Evolutionary conservation across 306 rosid species (phyloP).

Genomic region (Cucumis cinereus): DNA sequence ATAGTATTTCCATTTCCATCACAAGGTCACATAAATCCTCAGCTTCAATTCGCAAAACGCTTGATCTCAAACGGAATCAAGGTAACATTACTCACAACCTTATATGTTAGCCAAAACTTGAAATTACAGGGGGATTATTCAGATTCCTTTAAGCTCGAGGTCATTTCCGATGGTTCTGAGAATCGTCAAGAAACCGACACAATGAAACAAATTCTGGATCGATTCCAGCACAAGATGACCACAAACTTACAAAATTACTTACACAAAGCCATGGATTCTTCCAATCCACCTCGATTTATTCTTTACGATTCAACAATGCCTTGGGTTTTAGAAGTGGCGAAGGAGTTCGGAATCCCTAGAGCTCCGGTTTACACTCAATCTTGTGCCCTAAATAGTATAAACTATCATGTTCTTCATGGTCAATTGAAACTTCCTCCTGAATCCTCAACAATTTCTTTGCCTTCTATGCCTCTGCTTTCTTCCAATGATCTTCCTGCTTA

Average conservation of each 20-base stretch:
- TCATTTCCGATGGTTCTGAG: conserved; percentile 13
- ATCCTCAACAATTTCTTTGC: background rate
- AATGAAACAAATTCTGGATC: background rate
- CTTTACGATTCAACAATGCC: conserved; percentile 18
- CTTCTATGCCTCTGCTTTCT: conserved; percentile 7
- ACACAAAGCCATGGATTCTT: background rate
- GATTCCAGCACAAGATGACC: background rate
- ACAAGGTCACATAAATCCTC: conserved; percentile 23
- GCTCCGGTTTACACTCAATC: conserved; percentile 22
- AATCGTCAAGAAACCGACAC: background rate
- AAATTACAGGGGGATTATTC: background rate
- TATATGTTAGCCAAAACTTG: background rate
- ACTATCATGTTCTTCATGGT: conserved; percentile 3
- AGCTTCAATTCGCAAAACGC: conserved; percentile 18
- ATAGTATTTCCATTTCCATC: conserved; percentile 12
- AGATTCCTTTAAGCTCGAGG: background rate
- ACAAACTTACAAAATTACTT: background rate
- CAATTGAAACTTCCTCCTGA: background rate
- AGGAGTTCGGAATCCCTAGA: conserved; percentile 3
- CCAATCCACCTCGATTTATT: background rate
- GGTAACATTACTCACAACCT: conserved; percentile 12
- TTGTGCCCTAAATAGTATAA: background rate
- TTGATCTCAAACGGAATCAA: conserved; percentile 10
- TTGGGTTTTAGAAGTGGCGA: conserved; percentile 18
- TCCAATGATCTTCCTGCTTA: background rate